phyloP scores from a whole-genome alignment of 495 filamentous ascomycete genomes.

The Trichoderma reesei region DNA sequence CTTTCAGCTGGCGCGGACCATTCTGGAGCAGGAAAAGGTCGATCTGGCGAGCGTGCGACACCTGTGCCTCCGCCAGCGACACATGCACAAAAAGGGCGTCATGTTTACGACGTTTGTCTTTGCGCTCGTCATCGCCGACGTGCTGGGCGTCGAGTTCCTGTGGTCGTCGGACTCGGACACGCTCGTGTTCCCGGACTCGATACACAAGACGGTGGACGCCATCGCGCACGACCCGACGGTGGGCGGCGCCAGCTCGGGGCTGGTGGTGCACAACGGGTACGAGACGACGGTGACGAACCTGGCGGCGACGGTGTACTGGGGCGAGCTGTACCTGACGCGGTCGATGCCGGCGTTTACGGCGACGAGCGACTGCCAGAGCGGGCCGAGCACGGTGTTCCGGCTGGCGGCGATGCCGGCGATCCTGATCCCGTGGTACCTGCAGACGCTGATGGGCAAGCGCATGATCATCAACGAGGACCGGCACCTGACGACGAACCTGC shows the following conservation, averaged over 20 bases:
- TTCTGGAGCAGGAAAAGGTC: neutral
- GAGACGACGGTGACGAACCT: neutral
- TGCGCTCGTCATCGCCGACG: neutral
- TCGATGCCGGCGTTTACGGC: neutral
- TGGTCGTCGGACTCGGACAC: constrained; percentile 3
- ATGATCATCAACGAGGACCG: constrained; percentile 8
- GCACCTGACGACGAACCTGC: neutral
- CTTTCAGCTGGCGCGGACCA: neutral
- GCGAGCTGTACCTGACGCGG: neutral
- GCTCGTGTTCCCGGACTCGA: neutral
- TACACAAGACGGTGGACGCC: constrained; percentile 1
- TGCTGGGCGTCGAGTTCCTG: neutral
- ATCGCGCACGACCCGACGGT: neutral
- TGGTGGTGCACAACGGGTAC: neutral
- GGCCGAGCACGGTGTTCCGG: neutral
- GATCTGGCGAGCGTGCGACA: neutral
- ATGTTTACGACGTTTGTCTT: constrained; percentile 4
- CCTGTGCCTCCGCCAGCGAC: neutral
- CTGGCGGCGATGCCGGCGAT: neutral
- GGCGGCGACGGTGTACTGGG: neutral
- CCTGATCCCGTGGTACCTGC: constrained; percentile 5
- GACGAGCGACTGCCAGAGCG: neutral
- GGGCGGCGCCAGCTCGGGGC: neutral
- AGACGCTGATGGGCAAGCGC: neutral
- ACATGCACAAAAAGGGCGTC: constrained; percentile 7